These are phyloP conservation scores for Penicillium capsulatum DNA, from an alignment of 2,329 filamentous ascomycete genomes.

Conservation along the genomic window DNA sequence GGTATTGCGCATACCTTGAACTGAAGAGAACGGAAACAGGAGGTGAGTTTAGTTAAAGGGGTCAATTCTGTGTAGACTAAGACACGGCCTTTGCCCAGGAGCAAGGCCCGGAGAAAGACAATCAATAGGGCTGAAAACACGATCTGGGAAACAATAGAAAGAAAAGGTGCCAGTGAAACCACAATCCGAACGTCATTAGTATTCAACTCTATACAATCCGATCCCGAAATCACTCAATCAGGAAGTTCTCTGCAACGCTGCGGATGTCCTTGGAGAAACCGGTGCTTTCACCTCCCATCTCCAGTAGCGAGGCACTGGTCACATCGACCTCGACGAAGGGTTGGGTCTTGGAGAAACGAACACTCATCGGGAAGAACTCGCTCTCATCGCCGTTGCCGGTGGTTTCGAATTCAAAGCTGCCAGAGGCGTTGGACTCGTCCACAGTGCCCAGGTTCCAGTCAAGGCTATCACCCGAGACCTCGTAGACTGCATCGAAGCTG, in stretches of 20 bases:
- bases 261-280: slow-evolving; percentile 46
- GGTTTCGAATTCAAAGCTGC: slow-evolving; percentile 93
- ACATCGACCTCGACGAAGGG: slow-evolving; percentile 94
- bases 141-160: slow-evolving; percentile 18
- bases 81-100: slow-evolving; percentile 7
- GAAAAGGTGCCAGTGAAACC: slow-evolving; percentile 18
- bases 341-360: slow-evolving; percentile 78
- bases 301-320: slow-evolving; percentile 40
- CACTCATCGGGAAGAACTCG: slow-evolving; percentile 96
- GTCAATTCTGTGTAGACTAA: slow-evolving; percentile 17
- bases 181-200: slow-evolving; percentile 38
- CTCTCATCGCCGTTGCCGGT: slow-evolving; percentile 74
- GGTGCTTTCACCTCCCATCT: slow-evolving; percentile 44
- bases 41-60: slow-evolving; percentile 7
- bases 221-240: slow-evolving; percentile 40
- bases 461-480: slow-evolving; percentile 84
- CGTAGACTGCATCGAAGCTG: slow-evolving; percentile 90
- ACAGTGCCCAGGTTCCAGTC: slow-evolving; percentile 92
- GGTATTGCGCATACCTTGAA: too few species aligned
- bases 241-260: slow-evolving; percentile 43
- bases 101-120: slow-evolving; percentile 4
- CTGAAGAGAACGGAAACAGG: too few species aligned
- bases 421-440: slow-evolving; percentile 74
- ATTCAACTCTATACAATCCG: slow-evolving; percentile 32
- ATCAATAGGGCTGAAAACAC: slow-evolving; percentile 19